Percentiles rank a stretch among this genome's conserved stretches.
Evolutionary conservation across 2,329 filamentous ascomycete genomes (phyloP).

Genomic region (Colletotrichum costaricense): DNA sequence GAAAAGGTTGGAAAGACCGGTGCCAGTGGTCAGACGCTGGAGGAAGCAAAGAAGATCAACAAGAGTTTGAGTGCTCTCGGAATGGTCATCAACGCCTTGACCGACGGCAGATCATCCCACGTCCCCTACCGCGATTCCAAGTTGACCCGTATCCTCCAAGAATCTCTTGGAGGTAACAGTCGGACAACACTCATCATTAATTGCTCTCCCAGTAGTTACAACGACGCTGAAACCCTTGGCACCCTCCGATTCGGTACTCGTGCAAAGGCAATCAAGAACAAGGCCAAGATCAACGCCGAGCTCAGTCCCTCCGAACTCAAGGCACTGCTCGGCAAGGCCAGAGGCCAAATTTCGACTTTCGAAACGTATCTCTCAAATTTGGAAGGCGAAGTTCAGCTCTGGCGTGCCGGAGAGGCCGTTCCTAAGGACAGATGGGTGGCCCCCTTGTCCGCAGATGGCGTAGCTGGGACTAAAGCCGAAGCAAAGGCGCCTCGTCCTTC

Average conservation of each 20-base stretch:
- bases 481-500: constrained; percentile 61
- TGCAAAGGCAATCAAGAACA: constrained; percentile 99
- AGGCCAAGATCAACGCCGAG: constrained; percentile 99
- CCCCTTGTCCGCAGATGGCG: constrained; percentile 67
- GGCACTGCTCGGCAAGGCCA: constrained; percentile 89
- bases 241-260: constrained; percentile 95
- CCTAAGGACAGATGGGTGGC: constrained; percentile 90
- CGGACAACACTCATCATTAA: constrained; percentile 99
- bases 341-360: constrained; percentile 88
- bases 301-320: constrained; percentile 97
- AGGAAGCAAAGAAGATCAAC: constrained; percentile 99
- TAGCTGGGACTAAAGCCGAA: constrained; percentile 53
- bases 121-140: constrained; percentile 98
- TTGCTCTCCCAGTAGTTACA: constrained; percentile 98
- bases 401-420: constrained; percentile 89
- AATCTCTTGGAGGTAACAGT: constrained; percentile 96
- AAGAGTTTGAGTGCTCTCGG: constrained; percentile 98
- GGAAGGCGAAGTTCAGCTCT: constrained; percentile 86
- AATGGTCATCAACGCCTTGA: constrained; percentile 98
- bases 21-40: constrained; percentile 94
- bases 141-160: constrained; percentile 95
- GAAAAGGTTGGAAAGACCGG: constrained; percentile 99
- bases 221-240: constrained; percentile 92
- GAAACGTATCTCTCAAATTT: constrained; percentile 86
- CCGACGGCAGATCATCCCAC: constrained; percentile 96